Conservation (phyloP, 2,329 filamentous ascomycete genomes). For the Cercospora berteroae region DNA sequence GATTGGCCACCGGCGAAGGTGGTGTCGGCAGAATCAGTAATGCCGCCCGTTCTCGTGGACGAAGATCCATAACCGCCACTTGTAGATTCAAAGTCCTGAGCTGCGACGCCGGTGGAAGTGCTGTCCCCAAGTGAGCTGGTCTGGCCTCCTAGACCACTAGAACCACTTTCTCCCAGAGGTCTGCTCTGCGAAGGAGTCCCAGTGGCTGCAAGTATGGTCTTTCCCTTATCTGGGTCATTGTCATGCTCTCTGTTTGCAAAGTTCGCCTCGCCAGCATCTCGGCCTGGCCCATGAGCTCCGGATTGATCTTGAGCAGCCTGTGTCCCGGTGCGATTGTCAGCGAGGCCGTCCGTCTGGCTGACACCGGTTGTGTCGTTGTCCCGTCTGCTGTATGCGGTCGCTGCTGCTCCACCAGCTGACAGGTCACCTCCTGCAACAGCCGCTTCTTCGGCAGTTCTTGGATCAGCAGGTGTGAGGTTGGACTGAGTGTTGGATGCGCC, state of each 20-base stretch:
- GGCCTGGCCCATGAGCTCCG: conserved; percentile 12
- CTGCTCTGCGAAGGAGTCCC: conserved; percentile 10
- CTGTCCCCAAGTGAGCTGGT: conserved; percentile 3
- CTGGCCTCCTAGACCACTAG: background rate
- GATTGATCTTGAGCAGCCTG: conserved; percentile 17
- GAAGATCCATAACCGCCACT: background rate
- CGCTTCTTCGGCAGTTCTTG: background rate
- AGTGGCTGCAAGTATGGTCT: conserved; percentile 7
- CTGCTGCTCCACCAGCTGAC: background rate
- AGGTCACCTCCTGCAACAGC: background rate
- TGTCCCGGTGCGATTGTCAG: conserved; percentile 13
- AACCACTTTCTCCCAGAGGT: conserved; percentile 7
- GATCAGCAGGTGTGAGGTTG: background rate
- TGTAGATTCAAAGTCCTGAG: background rate
- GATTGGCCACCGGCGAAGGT: conserved; percentile 1
- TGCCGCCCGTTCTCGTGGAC: conserved; percentile 7
- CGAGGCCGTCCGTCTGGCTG: conserved; percentile 15
- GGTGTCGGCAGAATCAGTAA: conserved; percentile 1
- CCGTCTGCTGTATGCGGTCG: background rate
- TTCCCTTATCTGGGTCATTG: conserved; percentile 9
- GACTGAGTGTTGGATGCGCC: background rate
- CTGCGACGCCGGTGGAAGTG: conserved; percentile 3
- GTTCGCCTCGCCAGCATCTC: conserved; percentile 10
- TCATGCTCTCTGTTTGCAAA: conserved; percentile 5
- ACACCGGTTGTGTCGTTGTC: background rate